Conservation (phyloP, 2,329 filamentous ascomycete species). For the Davidsoniella neocaledoniae region DNA sequence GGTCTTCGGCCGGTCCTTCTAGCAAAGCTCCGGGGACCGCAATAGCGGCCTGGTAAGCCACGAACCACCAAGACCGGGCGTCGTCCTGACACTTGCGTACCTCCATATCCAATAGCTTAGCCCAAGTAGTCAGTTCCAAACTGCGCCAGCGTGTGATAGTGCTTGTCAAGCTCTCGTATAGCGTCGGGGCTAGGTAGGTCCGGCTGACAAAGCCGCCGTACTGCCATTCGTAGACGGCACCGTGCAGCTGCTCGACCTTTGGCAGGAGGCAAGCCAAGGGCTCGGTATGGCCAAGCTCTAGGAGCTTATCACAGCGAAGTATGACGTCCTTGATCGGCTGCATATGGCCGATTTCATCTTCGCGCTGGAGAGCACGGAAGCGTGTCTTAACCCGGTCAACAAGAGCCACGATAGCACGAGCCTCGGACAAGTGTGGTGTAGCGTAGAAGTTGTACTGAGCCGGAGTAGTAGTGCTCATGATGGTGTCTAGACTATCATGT, state of each 20-base stretch:
- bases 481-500: constrained; percentile 37
- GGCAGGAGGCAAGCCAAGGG: constrained; percentile 76
- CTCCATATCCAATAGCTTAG: constrained; percentile 73
- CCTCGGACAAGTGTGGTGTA: constrained; percentile 60
- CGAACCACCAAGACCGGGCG: constrained; percentile 87
- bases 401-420: constrained; percentile 53
- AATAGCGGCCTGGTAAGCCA: constrained; percentile 82
- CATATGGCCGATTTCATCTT: constrained; percentile 54
- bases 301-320: constrained; percentile 53
- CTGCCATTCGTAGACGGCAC: constrained; percentile 84
- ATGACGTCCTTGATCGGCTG: constrained; percentile 66
- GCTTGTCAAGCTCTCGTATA: constrained; percentile 65
- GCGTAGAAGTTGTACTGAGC: constrained; percentile 74
- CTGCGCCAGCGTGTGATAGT: constrained; percentile 79
- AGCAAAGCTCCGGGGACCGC: constrained; percentile 53
- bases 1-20: constrained; percentile 40
- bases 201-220: constrained; percentile 68
- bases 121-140: constrained; percentile 84
- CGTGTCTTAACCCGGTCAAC: constrained; percentile 51
- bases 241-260: constrained; percentile 74
- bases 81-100: constrained; percentile 56
- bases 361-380: constrained; percentile 52
- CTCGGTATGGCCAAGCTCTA: constrained; percentile 61
- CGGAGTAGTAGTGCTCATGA: constrained; percentile 22
- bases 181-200: constrained; percentile 48